phyloP scores from a whole-genome alignment of 805 yeast species.

The Kluyveromyces wickerhamii region DNA sequence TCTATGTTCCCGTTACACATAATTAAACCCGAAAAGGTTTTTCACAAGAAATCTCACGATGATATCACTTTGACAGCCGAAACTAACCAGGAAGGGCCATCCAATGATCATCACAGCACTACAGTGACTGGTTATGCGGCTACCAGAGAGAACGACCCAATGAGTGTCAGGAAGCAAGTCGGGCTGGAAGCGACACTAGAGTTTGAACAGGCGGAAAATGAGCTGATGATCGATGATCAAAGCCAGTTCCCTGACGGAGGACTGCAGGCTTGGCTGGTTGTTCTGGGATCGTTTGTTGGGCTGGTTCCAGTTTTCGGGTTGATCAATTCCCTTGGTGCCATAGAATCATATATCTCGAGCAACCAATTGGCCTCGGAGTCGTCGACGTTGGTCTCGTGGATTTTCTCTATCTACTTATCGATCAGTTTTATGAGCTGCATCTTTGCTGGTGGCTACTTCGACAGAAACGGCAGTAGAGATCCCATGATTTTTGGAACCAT shows the following conservation, averaged over 20 bases:
- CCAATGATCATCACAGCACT: not conserved
- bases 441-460: constrained; percentile 54
- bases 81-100: not conserved
- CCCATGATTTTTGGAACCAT: constrained; percentile 40
- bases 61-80: not conserved
- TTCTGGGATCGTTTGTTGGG: constrained; percentile 55
- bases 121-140: constrained; percentile 4
- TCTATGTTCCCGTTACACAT: constrained; percentile 1
- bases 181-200: constrained; percentile 1
- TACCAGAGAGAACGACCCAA: not conserved
- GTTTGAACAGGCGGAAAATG: constrained; percentile 7
- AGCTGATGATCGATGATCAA: constrained; percentile 12
- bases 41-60: constrained; percentile 4
- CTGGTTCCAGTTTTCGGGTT: constrained; percentile 51
- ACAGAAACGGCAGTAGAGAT: constrained; percentile 45
- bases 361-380: constrained; percentile 45
- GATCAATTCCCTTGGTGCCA: constrained; percentile 56
- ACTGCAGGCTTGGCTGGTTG: constrained; percentile 44
- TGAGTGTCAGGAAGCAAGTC: not conserved
- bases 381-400: constrained; percentile 53
- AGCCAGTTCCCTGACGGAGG: constrained; percentile 49
- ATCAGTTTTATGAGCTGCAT: constrained; percentile 46
- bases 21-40: constrained; percentile 2
- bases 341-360: constrained; percentile 49
- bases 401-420: constrained; percentile 53